Base-by-base conservation (phyloP, 2,329 filamentous ascomycete species). In the Aspergillus novofumigatus region DNA sequence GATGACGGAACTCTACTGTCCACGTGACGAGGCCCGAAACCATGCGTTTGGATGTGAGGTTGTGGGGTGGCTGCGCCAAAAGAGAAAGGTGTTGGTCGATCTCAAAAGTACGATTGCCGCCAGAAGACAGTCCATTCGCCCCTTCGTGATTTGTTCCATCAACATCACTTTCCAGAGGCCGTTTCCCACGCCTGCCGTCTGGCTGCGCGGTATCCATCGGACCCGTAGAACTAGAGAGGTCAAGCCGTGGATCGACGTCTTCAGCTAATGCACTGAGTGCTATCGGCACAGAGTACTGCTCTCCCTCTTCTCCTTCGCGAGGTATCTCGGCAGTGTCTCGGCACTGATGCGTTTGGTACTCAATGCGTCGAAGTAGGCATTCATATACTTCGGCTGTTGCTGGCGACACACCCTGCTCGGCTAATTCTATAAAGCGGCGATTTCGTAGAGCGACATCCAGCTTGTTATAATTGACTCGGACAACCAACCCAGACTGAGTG, bases 401-500 rank as follows among this genome's bases (percentile, higher is more conserved):
- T 44, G 86, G 80, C 48, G 92, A 90, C 21, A 94, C 82, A 32
- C 83, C 80, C 53, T 89, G 84, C 52, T 86, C 81, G 1, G 86
- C 91, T 56, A 92, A 83, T n/a, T 86, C 81, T 53, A 88, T 85
- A 2, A 97, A 85, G 21, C 86, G 85, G 62, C 87, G 83, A 66
- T 91, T 96, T 56, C 93, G 90, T 61, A 96, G 80, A 51, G 90
- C 86, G 9, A 97, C 90, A 6, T 88, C 80, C 58, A 91, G 90
- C 72, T 93, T 95, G 55, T 92, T 88, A 67, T 91, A 88, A 69
- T 96, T 97, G 54, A 97, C 80, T 28, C 88, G 85, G 51, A 97
- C 79, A 38, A 92, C 81, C 62, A 92, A 79, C 57, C 89, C 83
- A 51, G 85, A 83, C 87, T 95, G 69, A 23, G 20, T 8, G 1